A percentile compares a stretch with the other conserved stretches of the same genome.
Conservation (phyloP, 768 basidiomycete genomes). For the Kwoniella dejecticola region DNA sequence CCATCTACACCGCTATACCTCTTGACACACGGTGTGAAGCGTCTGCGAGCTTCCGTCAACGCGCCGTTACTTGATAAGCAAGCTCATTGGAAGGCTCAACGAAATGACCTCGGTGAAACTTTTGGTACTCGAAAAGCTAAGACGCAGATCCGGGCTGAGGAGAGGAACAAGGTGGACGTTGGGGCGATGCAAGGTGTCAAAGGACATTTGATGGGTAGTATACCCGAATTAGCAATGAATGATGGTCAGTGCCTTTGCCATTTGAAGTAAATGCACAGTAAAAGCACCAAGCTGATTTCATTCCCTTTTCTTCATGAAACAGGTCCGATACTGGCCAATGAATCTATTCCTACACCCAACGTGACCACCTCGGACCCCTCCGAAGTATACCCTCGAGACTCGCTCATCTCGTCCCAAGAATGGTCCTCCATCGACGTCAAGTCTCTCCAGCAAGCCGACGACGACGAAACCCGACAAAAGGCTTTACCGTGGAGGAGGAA, state of each 20-base stretch:
- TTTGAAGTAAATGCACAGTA: neutral
- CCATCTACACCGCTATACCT: slow-evolving; percentile 66
- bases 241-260: slow-evolving; percentile 61
- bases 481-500: slow-evolving; percentile 64
- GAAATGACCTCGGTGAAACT: slow-evolving; percentile 79
- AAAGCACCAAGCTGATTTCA: neutral
- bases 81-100: slow-evolving; percentile 63
- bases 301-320: neutral
- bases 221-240: slow-evolving; percentile 74
- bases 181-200: slow-evolving; percentile 82
- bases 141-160: slow-evolving; percentile 75
- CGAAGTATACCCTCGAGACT: slow-evolving; percentile 63
- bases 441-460: slow-evolving; percentile 62
- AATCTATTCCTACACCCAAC: slow-evolving; percentile 77
- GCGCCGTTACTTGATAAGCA: neutral
- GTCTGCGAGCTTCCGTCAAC: slow-evolving; percentile 57
- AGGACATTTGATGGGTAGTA: slow-evolving; percentile 77
- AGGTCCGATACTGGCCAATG: slow-evolving; percentile 54
- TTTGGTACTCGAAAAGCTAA: slow-evolving; percentile 97
- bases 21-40: slow-evolving; percentile 77
- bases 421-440: slow-evolving; percentile 69
- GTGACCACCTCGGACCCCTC: slow-evolving; percentile 67
- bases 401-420: slow-evolving; percentile 77
- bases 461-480: slow-evolving; percentile 61
- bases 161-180: slow-evolving; percentile 87